These are phyloP conservation scores for Tulasnella sp. DNA, from an alignment of 768 basidiomycete species.

Conservation along the genomic window DNA sequence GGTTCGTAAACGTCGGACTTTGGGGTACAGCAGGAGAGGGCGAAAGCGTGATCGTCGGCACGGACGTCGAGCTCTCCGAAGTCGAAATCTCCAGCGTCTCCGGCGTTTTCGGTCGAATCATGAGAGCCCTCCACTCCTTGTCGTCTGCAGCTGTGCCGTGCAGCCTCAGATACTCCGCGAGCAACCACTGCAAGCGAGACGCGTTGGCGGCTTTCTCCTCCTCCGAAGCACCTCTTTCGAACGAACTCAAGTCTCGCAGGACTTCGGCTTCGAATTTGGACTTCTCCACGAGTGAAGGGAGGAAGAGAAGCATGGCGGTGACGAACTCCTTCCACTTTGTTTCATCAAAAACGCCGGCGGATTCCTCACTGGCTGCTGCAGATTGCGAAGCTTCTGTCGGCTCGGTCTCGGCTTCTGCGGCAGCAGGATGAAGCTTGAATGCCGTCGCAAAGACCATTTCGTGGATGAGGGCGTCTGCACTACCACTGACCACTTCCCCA, in stretches of 20 bases:
- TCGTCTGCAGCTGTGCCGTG: conserved; percentile 48
- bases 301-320: conserved; percentile 48
- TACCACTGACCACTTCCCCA: conserved; percentile 51
- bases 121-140: conserved; percentile 42
- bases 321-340: conserved; percentile 55
- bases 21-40: background rate
- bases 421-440: conserved; percentile 33
- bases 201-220: conserved; percentile 35
- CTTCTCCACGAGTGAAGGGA: conserved; percentile 51
- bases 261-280: conserved; percentile 56
- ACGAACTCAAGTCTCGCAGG: conserved; percentile 45
- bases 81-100: background rate
- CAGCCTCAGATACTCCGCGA: conserved; percentile 53
- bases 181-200: conserved; percentile 54
- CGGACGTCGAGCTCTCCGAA: background rate
- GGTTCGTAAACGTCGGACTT: background rate
- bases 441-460: conserved; percentile 74
- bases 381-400: conserved; percentile 3
- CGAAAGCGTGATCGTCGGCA: conserved; percentile 19
- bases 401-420: background rate
- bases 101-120: background rate
- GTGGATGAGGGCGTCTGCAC: conserved; percentile 70
- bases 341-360: conserved; percentile 12
- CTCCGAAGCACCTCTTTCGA: conserved; percentile 48
- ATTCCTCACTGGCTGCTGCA: background rate